Percentiles rank a stretch among this genome's conserved stretches.
phyloP scores from a whole-genome alignment of 2,329 filamentous ascomycete genomes.

The Aulographum hederae region DNA sequence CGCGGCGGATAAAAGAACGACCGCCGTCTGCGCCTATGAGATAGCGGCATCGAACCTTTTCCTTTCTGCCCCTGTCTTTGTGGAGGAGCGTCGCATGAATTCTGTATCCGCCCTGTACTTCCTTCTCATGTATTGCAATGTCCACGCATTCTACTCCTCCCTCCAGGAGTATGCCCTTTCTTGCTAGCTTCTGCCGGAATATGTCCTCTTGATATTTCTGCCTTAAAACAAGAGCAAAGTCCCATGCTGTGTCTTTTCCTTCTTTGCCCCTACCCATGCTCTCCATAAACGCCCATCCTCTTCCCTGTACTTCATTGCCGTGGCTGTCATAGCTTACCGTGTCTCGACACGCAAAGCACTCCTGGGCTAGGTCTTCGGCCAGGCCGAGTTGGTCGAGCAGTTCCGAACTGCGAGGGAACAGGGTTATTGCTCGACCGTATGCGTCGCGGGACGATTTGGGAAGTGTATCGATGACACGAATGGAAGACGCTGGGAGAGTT shows the following conservation, averaged over 20 bases:
- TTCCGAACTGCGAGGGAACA: constrained; percentile 32
- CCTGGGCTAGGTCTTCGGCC: constrained; percentile 29
- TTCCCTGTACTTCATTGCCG: constrained; percentile 25
- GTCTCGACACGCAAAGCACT: constrained; percentile 32
- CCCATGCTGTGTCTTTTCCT: constrained; percentile 31
- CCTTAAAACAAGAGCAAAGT: constrained; percentile 34
- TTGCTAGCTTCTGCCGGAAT: constrained; percentile 23
- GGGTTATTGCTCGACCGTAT: constrained; percentile 36
- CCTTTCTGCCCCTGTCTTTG: constrained; percentile 12
- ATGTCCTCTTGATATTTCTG: constrained; percentile 38
- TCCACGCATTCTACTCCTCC: constrained; percentile 18
- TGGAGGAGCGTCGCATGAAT: constrained; percentile 14
- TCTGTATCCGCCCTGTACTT: constrained; percentile 10
- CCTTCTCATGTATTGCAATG: constrained; percentile 19
- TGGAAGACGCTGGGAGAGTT: constrained; percentile 21
- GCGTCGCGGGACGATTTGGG: constrained; percentile 29
- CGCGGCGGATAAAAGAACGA: constrained; percentile 27
- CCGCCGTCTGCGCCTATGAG: constrained; percentile 35
- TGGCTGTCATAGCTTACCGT: constrained; percentile 29
- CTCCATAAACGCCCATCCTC: constrained; percentile 35
- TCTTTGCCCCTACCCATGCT: too few relatives aligned
- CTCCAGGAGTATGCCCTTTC: constrained; percentile 18
- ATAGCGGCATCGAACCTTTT: constrained; percentile 23
- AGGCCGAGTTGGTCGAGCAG: constrained; percentile 34
- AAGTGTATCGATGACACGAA: constrained; percentile 31